Percentiles rank a stretch among this genome's conserved stretches.
phyloP scores from a whole-genome alignment of 768 basidiomycete genomes.

The Tulasnella sp. region DNA sequence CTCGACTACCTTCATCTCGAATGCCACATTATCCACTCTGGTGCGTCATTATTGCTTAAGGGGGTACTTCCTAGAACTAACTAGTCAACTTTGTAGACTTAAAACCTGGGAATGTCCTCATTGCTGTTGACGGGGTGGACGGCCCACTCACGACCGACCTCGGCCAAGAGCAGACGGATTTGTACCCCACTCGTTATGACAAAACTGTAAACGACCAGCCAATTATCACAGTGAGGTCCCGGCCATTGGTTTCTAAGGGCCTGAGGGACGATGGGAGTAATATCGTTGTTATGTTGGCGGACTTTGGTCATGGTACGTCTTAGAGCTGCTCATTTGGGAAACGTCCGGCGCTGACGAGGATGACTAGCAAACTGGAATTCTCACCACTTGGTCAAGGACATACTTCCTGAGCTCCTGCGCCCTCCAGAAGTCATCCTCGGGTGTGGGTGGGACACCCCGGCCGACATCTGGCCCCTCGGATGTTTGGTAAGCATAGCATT shows the following conservation, averaged over 20 bases:
- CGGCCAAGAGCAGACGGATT: constrained; percentile 28
- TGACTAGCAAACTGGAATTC: constrained; percentile 8
- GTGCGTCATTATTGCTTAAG: neutral
- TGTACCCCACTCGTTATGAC: constrained; percentile 1
- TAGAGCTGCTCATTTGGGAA: neutral
- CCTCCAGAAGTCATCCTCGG: constrained; percentile 20
- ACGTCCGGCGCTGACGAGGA: neutral
- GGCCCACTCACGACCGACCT: constrained; percentile 8
- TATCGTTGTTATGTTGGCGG: constrained; percentile 31
- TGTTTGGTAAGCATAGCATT: constrained; percentile 3
- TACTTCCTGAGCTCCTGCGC: neutral
- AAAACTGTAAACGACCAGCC: constrained; percentile 26
- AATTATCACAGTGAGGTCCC: constrained; percentile 33
- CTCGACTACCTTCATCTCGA: constrained; percentile 25
- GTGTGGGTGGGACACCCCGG: constrained; percentile 11
- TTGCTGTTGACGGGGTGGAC: constrained; percentile 26
- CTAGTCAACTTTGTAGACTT: constrained; percentile 30
- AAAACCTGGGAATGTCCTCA: constrained; percentile 32
- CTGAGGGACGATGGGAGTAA: constrained; percentile 28
- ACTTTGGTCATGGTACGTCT: constrained; percentile 30
- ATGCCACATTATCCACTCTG: constrained; percentile 16
- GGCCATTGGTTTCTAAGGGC: constrained; percentile 33
- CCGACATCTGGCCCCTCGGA: constrained; percentile 21
- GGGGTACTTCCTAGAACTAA: neutral
- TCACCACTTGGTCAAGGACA: neutral